Conservation (phyloP, 108 stramenopile species). For the Discostella stelligeroides region DNA sequence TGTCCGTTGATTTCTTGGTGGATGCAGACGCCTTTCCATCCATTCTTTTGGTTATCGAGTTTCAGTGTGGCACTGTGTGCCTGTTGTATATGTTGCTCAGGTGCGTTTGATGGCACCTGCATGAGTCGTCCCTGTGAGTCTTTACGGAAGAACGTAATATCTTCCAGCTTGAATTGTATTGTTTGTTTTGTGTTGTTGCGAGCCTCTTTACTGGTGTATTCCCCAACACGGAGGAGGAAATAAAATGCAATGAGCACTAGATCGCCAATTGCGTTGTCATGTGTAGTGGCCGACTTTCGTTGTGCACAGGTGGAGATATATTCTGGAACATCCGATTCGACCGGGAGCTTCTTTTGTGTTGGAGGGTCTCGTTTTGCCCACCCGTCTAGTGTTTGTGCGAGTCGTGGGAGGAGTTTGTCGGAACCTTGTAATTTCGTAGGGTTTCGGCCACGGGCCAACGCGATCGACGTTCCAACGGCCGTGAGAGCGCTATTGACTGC, state of each 20-base stretch:
- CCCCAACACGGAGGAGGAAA: neutral
- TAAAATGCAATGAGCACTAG: too few species aligned
- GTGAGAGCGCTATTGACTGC: neutral
- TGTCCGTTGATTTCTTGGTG: constrained; percentile 1
- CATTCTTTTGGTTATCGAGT: constrained; percentile 15
- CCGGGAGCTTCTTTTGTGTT: too few species aligned
- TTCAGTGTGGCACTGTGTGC: too few species aligned
- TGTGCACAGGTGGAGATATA: neutral
- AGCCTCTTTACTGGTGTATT: neutral
- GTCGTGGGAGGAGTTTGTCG: neutral
- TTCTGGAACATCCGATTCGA: neutral
- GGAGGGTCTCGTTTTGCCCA: neutral
- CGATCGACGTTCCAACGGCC: neutral
- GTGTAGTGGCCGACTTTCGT: neutral
- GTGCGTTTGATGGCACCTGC: too few species aligned
- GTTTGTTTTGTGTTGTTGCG: neutral
- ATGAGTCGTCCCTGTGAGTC: too few species aligned
- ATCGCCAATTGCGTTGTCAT: neutral
- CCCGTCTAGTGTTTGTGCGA: neutral
- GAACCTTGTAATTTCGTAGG: too few species aligned
- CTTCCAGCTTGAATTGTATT: neutral
- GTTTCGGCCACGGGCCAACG: neutral
- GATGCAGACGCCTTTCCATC: too few species aligned
- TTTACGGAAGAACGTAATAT: neutral
- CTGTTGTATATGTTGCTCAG: neutral